These are phyloP conservation scores for Spiromastix sp. DNA, from an alignment of 2,329 filamentous ascomycete species.

Conservation along the genomic window DNA sequence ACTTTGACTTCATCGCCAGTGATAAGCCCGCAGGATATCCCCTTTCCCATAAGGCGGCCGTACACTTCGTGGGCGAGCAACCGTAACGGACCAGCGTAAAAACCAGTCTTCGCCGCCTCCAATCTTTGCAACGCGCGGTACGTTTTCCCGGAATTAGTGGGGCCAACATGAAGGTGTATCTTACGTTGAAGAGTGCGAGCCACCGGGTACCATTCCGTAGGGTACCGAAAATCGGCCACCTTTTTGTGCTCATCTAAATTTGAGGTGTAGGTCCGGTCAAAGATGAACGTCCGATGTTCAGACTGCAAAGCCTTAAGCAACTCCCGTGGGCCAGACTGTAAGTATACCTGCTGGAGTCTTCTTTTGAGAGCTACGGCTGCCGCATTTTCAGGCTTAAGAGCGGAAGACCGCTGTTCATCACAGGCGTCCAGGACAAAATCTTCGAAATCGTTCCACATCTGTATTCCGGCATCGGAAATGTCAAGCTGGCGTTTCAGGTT, in stretches of 20 bases:
- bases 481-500: conserved; percentile 15
- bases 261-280: conserved; percentile 47
- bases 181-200: conserved; percentile 71
- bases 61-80: conserved; percentile 93
- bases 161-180: conserved; percentile 87
- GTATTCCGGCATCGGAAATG: conserved; percentile 11
- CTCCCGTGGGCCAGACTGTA: conserved; percentile 35
- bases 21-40: conserved; percentile 64
- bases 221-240: conserved; percentile 76
- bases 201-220: conserved; percentile 82
- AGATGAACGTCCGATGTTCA: conserved; percentile 56
- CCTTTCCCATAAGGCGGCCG: conserved; percentile 68
- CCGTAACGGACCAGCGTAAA: conserved; percentile 84
- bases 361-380: conserved; percentile 1
- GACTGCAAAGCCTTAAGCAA: conserved; percentile 53
- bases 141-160: conserved; percentile 97
- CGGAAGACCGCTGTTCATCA: conserved; percentile 4
- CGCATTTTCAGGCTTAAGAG: background rate
- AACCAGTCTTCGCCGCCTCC: conserved; percentile 62
- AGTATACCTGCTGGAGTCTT: conserved; percentile 7
- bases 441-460: conserved; percentile 22
- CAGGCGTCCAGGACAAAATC: conserved; percentile 22
- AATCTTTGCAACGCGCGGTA: conserved; percentile 84
- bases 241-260: conserved; percentile 50
- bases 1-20: conserved; percentile 84